phyloP scores from a whole-genome alignment of 257 asterid genomes.

The Solanum paucissectum region DNA sequence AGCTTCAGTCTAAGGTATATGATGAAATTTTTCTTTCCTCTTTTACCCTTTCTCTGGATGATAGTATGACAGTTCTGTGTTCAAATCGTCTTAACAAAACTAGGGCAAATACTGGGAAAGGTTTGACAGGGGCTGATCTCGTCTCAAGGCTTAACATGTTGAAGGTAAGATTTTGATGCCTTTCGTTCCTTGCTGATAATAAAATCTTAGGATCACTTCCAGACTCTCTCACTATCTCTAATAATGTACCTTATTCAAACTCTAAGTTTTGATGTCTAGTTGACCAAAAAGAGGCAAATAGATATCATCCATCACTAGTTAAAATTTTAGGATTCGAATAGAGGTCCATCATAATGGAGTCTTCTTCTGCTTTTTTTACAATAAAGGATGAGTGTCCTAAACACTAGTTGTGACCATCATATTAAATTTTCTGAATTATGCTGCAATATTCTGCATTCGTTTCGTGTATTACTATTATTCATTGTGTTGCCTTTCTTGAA shows the following conservation, averaged over 20 bases:
- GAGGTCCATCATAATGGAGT: background rate
- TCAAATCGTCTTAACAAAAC: constrained; percentile 9
- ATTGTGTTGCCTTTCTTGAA: constrained; percentile 8
- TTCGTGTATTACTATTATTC: background rate
- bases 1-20: constrained; percentile 70
- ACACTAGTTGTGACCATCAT: background rate
- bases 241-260: background rate
- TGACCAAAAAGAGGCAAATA: background rate
- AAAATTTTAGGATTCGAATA: background rate
- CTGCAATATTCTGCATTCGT: background rate
- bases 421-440: background rate
- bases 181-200: background rate
- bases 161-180: constrained; percentile 33
- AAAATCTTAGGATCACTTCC: background rate
- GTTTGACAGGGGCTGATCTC: constrained; percentile 64
- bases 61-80: constrained; percentile 8
- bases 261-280: background rate
- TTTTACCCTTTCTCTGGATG: background rate
- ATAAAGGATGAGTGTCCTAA: background rate
- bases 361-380: background rate
- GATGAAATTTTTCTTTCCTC: background rate
- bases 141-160: constrained; percentile 44
- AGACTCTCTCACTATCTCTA: background rate
- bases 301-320: background rate
- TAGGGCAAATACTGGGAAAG: constrained; percentile 75